These are phyloP conservation scores for Tetragonia tetragonoides DNA, from an alignment of 148 eudicot species.

Conservation along the genomic window DNA sequence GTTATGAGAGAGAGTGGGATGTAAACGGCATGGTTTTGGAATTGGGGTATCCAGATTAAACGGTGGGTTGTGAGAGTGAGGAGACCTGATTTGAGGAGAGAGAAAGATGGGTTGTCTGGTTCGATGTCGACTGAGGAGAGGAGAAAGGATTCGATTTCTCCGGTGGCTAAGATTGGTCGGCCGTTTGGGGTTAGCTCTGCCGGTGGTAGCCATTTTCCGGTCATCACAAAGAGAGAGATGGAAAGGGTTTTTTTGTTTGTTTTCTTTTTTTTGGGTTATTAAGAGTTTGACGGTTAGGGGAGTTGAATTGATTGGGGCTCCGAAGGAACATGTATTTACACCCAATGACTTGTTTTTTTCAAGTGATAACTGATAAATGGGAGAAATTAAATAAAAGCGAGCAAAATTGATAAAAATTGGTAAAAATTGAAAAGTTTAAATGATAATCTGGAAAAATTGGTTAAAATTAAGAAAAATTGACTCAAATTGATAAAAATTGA, in stretches of 20 bases:
- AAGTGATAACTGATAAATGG: no score
- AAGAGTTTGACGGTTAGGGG: no score
- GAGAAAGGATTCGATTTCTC: conserved; percentile 63
- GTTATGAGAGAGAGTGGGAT: conserved; percentile 57
- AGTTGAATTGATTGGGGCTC: no score
- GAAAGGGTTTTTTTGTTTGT: background rate
- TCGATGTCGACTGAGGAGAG: conserved; percentile 65
- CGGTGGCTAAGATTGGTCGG: conserved; percentile 52
- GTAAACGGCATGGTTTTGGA: conserved; percentile 23
- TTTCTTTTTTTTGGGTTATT: no score
- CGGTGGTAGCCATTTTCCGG: conserved; percentile 52
- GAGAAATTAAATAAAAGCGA: no score
- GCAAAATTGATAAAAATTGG: no score
- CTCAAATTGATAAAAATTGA: no score
- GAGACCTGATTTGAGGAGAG: conserved; percentile 47
- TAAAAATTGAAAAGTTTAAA: no score
- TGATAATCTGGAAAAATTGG: no score
- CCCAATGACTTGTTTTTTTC: no score
- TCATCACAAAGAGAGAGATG: conserved; percentile 24
- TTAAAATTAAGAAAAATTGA: no score
- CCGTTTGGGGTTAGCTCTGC: conserved; percentile 61
- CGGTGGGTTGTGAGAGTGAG: conserved; percentile 81
- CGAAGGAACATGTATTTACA: no score
- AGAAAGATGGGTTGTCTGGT: conserved; percentile 44
- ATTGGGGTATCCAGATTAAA: conserved; percentile 51